Base-by-base conservation (phyloP, 208 protist species). In the Acanthamoeba castellanii region DNA sequence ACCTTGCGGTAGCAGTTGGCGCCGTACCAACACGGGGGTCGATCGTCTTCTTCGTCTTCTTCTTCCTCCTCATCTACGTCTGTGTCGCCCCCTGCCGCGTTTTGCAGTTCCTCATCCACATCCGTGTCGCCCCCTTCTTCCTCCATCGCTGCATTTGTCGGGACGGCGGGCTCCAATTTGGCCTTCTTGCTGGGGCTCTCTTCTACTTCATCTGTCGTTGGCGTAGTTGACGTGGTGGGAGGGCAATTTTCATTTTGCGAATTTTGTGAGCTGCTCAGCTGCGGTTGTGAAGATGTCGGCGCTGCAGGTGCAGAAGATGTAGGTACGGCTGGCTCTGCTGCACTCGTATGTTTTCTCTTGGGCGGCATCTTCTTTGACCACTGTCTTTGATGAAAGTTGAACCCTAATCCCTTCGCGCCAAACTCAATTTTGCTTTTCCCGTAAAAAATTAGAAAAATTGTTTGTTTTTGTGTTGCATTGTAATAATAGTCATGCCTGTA, bases 1-100 rank as follows among this genome's bases (percentile, higher is more conserved):
- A 85, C 76, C 76, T 85, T 85, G 34, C 76, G 76, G 76, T 85
- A 85, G 27, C 76, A 85, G 34, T 85, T 85, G 76, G 45, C 47
- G 34, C 76, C 76, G 45, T 85, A 85, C 76, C 76, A 85, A 50
- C 76, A 85, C 14, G 45, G 27, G 8, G 76, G 76, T 8, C 76
- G 30, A 57, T 85, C 76, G 9, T 85, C 76, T 9, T 85, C 76
- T 30, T 85, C 76, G 2, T 85, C 76, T 1, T 82, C 72, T 45
- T 82, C 72, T 45, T n/a, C n/a, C n/a, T 82, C 72, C 32, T 32
- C 72, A 3, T 82, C 72, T 37, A 32, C 72, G 76, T 34, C 45
- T 14, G 18, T 85, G 34, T 85, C 76, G 66, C 66, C 66, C 8
- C 27, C 61, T 1, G 27, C 61, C 22, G 1, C 61, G 27, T 68